phyloP scores from a whole-genome alignment of 2,329 filamentous ascomycete genomes.

The Botrytis squamosa region DNA sequence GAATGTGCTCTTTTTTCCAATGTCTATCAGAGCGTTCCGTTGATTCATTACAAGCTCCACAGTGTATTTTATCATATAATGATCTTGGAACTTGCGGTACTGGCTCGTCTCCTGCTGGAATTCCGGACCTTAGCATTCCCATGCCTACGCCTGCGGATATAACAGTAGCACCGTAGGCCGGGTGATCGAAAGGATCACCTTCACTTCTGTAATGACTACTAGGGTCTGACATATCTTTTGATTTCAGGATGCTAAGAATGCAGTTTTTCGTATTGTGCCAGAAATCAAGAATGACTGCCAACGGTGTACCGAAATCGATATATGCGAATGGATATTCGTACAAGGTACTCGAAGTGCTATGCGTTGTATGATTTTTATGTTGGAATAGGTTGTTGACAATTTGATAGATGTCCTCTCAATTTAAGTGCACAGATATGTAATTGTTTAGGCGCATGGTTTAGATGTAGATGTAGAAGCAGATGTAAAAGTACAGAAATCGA shows the following conservation, averaged over 20 bases:
- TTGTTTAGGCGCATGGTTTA: background rate
- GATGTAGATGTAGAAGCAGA: background rate
- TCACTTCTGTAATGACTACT: background rate
- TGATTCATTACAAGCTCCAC: background rate
- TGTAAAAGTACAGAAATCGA: background rate
- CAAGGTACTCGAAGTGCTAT: background rate
- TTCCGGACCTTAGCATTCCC: background rate
- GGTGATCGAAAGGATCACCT: background rate
- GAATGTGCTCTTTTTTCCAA: background rate
- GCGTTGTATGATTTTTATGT: background rate
- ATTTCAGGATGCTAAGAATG: background rate
- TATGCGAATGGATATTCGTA: background rate
- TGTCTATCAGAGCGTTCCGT: fast-evolving
- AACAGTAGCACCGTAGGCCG: too few relatives aligned
- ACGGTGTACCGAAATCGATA: background rate
- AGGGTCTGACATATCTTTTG: background rate
- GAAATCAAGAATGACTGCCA: background rate
- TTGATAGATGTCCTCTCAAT: background rate
- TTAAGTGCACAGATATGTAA: background rate
- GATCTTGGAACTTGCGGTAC: fast-evolving
- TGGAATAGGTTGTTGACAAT: background rate
- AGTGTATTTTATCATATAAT: background rate
- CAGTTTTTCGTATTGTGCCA: background rate
- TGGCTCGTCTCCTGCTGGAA: background rate
- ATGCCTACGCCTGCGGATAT: background rate